phyloP scores from a whole-genome alignment of 371 early-diverging fungal species.

The Coemansia sp. region DNA sequence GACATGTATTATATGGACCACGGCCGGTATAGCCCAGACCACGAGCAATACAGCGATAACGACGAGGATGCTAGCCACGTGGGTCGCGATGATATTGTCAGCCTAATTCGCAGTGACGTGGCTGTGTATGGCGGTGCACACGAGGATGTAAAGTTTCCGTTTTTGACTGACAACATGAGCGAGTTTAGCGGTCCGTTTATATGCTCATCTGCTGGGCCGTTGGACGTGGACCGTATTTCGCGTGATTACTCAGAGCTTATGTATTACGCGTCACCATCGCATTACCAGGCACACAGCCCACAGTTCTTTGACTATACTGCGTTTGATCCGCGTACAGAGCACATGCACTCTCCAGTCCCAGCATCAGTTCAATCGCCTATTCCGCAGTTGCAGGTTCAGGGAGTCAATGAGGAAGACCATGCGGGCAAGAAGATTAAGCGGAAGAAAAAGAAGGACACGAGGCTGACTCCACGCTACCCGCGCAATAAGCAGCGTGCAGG shows the following conservation, averaged over 20 bases:
- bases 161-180: conserved; percentile 39
- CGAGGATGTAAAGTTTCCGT: conserved; percentile 47
- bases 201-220: conserved; percentile 23
- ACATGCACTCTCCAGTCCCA: background rate
- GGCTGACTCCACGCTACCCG: conserved; percentile 3
- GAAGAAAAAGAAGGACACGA: conserved; percentile 10
- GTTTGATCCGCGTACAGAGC: background rate
- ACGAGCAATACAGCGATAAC: background rate
- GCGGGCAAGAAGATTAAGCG: conserved; percentile 14
- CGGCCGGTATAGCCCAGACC: conserved; percentile 11
- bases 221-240: conserved; percentile 13
- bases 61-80: background rate
- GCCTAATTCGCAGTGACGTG: conserved; percentile 39
- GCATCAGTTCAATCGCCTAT: background rate
- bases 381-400: background rate
- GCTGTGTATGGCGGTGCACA: conserved; percentile 41
- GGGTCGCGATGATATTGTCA: conserved; percentile 20
- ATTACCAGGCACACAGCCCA: conserved; percentile 7
- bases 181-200: conserved; percentile 35
- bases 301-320: background rate
- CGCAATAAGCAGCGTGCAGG: conserved; percentile 4
- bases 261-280: background rate
- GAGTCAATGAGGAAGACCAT: background rate
- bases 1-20: conserved; percentile 29
- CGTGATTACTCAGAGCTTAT: conserved; percentile 13